Evolutionary conservation across 179 eudicot species (phyloP).

Genomic region (Carnegiea gigantea): DNA sequence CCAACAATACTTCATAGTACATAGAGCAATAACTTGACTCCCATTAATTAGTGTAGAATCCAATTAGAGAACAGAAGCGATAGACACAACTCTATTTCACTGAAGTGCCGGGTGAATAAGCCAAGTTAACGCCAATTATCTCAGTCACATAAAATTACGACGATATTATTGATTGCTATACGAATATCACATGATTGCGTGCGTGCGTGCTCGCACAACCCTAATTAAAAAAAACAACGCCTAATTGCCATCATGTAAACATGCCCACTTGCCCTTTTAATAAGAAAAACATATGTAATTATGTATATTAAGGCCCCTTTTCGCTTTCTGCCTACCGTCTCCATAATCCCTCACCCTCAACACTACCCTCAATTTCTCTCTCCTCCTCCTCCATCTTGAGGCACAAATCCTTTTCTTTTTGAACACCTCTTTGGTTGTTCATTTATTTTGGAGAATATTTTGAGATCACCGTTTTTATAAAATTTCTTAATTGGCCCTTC

Average conservation of each 20-base stretch:
- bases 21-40: no score
- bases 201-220: conserved; percentile 44
- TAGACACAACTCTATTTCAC: no score
- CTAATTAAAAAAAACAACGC: conserved; percentile 16
- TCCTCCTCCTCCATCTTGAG: no score
- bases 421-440: no score
- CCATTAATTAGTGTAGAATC: no score
- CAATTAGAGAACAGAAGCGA: no score
- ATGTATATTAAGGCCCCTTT: conserved; percentile 5
- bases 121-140: no score
- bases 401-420: no score
- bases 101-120: no score
- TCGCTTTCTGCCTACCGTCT: conserved; percentile 16
- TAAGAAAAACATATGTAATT: background rate
- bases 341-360: conserved; percentile 22
- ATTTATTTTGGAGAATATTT: no score
- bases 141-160: background rate
- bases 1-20: no score
- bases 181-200: conserved; percentile 32
- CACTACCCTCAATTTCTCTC: conserved; percentile 6
- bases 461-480: background rate
- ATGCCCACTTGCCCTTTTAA: conserved; percentile 17
- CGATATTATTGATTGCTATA: background rate
- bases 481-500: background rate
- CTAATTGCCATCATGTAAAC: background rate